A percentile compares a stretch with the other conserved stretches of the same genome.
Conservation (phyloP, 768 basidiomycete species). For the Ramaria rubella region DNA sequence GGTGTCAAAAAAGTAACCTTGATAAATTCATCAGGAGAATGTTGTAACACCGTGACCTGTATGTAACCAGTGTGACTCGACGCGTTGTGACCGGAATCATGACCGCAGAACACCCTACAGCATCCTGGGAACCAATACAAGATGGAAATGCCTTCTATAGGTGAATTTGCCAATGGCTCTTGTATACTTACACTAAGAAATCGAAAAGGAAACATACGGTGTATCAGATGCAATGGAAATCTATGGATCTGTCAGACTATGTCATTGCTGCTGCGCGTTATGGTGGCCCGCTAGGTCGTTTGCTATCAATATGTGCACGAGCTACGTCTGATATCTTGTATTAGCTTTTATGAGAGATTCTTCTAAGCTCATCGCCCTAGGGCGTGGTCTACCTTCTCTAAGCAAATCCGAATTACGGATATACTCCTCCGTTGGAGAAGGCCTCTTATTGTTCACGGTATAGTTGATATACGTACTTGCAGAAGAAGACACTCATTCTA, state of each 20-base stretch:
- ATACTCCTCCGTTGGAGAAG: conserved; percentile 80
- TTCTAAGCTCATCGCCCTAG: conserved; percentile 69
- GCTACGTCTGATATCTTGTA: not conserved
- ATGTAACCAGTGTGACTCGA: not conserved
- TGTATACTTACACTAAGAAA: not conserved
- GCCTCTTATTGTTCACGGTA: conserved; percentile 64
- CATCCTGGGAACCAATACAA: conserved; percentile 88
- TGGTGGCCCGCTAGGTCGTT: conserved; percentile 83
- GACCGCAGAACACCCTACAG: conserved; percentile 50
- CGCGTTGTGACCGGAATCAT: not conserved
- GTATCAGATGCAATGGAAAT: conserved; percentile 74
- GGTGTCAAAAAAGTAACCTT: too few species aligned
- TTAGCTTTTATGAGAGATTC: conserved; percentile 84
- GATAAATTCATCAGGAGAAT: too few species aligned
- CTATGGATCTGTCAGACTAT: conserved; percentile 74
- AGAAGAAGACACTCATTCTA: conserved; percentile 16
- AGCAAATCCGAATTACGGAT: conserved; percentile 81
- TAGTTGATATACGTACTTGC: conserved; percentile 7
- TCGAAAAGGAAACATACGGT: conserved; percentile 52
- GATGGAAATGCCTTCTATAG: conserved; percentile 84
- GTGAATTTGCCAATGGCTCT: conserved; percentile 16
- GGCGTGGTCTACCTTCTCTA: conserved; percentile 47
- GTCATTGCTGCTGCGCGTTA: conserved; percentile 74
- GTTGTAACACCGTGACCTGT: not conserved
- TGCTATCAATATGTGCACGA: not conserved